Percentiles rank a stretch among this genome's conserved stretches.
Conservation (phyloP, 441 rosid genomes). For the Pelargonium exstipulatum region DNA sequence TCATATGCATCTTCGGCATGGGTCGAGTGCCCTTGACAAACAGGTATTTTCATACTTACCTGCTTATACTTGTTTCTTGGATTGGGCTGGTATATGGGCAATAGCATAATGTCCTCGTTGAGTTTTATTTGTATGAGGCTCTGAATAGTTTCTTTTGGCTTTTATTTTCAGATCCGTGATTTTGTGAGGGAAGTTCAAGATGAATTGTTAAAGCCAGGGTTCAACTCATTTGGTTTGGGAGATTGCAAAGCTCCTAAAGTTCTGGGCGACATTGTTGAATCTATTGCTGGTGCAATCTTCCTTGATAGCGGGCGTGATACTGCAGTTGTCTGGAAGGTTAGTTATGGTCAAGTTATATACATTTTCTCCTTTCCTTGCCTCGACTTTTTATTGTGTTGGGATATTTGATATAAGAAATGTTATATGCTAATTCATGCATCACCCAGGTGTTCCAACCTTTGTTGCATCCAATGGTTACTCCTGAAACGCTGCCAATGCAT, state of each 20-base stretch:
- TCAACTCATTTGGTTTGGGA: conserved; percentile 93
- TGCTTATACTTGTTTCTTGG: neutral
- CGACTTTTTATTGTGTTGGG: neutral
- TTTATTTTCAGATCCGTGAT: conserved; percentile 67
- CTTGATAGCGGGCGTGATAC: conserved; percentile 83
- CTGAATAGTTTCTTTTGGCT: conserved; percentile 14
- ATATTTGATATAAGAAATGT: conserved; percentile 14
- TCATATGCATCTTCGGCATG: conserved; percentile 87
- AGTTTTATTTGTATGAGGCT: conserved; percentile 5
- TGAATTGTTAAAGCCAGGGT: conserved; percentile 79
- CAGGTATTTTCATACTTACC: conserved; percentile 38
- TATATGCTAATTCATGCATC: neutral
- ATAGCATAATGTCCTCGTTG: neutral
- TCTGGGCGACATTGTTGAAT: conserved; percentile 94
- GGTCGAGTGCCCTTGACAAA: conserved; percentile 92
- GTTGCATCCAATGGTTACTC: conserved; percentile 96
- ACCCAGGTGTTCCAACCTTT: conserved; percentile 83
- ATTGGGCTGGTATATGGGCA: neutral
- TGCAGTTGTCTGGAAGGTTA: conserved; percentile 82
- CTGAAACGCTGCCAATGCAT: conserved; percentile 99
- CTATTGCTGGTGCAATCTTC: conserved; percentile 97
- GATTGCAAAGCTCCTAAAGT: conserved; percentile 99
- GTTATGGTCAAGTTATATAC: conserved; percentile 4
- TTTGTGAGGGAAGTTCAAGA: conserved; percentile 87
- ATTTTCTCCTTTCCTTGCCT: neutral